Percentiles rank a stretch among this genome's conserved stretches.
Evolutionary conservation across 2,329 filamentous ascomycete species (phyloP).

Genomic region (Aspergillus neoniger): DNA sequence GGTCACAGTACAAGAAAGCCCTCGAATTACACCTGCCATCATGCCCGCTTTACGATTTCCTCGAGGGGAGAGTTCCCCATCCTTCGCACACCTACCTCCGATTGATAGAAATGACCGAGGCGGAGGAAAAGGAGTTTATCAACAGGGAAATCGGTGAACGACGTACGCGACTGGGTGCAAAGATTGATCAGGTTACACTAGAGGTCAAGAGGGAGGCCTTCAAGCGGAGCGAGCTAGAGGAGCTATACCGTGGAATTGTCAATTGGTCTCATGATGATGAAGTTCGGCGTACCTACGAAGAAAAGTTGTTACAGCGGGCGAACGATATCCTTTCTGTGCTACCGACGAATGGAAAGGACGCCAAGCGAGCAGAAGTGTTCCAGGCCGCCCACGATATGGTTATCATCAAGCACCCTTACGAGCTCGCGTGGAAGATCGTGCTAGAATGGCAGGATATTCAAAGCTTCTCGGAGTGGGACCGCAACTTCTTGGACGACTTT

Average conservation of each 20-base stretch:
- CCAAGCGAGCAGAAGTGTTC: slow-evolving; percentile 71
- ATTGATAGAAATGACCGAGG: slow-evolving; percentile 79
- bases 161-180: slow-evolving; percentile 81
- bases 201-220: slow-evolving; percentile 89
- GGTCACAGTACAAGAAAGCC: slow-evolving; percentile 72
- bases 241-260: slow-evolving; percentile 78
- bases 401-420: slow-evolving; percentile 87
- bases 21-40: slow-evolving; percentile 76
- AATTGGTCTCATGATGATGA: slow-evolving; percentile 91
- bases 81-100: slow-evolving; percentile 79
- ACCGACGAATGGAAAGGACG: slow-evolving; percentile 65
- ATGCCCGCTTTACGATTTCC: slow-evolving; percentile 74
- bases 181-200: slow-evolving; percentile 75
- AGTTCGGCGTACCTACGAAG: slow-evolving; percentile 78
- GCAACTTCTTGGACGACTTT: slow-evolving; percentile 75
- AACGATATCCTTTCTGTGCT: slow-evolving; percentile 75
- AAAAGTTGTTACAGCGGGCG: slow-evolving; percentile 80
- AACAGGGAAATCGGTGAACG: slow-evolving; percentile 88
- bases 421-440: slow-evolving; percentile 85
- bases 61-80: slow-evolving; percentile 81
- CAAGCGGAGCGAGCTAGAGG: slow-evolving; percentile 72
- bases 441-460: slow-evolving; percentile 86
- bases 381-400: slow-evolving; percentile 89
- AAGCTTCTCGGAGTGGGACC: slow-evolving; percentile 74
- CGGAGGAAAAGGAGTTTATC: slow-evolving; percentile 83